These are phyloP conservation scores for Geotrichum fermentans DNA, from an alignment of 1,139 yeast genomes.

Conservation along the genomic window DNA sequence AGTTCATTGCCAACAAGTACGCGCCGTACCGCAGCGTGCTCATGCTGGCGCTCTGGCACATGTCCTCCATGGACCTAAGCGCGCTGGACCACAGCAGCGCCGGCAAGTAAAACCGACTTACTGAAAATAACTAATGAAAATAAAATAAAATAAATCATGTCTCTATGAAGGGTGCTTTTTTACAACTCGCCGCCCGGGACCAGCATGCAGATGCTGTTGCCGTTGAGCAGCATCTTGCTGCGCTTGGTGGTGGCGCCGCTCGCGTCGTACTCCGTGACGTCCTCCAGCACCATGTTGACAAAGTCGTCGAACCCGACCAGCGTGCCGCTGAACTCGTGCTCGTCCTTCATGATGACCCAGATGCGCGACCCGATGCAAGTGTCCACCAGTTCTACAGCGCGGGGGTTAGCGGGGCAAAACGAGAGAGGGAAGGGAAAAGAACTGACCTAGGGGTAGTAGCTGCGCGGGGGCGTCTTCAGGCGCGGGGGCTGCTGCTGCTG, in stretches of 20 bases:
- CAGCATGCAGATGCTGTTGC: slow-evolving; percentile 78
- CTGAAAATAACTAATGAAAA: neutral
- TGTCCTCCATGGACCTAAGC: slow-evolving; percentile 52
- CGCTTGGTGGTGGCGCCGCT: slow-evolving; percentile 45
- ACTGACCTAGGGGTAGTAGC: slow-evolving; percentile 6
- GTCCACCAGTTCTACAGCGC: slow-evolving; percentile 67
- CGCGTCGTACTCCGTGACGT: slow-evolving; percentile 60
- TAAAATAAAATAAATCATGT: slow-evolving; percentile 1
- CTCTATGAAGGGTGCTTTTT: neutral
- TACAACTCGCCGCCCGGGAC: slow-evolving; percentile 29
- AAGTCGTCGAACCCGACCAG: slow-evolving; percentile 91
- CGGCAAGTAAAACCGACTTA: neutral
- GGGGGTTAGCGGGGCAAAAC: neutral
- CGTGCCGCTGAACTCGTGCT: slow-evolving; percentile 74
- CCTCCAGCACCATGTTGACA: slow-evolving; percentile 84
- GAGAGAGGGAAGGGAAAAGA: neutral
- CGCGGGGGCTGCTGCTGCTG: neutral
- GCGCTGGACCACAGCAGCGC: slow-evolving; percentile 20
- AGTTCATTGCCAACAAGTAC: slow-evolving; percentile 53
- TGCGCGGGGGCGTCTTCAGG: slow-evolving; percentile 4
- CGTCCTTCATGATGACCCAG: slow-evolving; percentile 70
- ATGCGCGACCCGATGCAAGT: slow-evolving; percentile 77
- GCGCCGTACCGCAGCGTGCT: slow-evolving; percentile 65
- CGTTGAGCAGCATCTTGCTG: slow-evolving; percentile 74
- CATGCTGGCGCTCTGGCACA: slow-evolving; percentile 72